Base-by-base conservation (phyloP, 2,329 filamentous ascomycete species). In the Penicillium brevicompactum region DNA sequence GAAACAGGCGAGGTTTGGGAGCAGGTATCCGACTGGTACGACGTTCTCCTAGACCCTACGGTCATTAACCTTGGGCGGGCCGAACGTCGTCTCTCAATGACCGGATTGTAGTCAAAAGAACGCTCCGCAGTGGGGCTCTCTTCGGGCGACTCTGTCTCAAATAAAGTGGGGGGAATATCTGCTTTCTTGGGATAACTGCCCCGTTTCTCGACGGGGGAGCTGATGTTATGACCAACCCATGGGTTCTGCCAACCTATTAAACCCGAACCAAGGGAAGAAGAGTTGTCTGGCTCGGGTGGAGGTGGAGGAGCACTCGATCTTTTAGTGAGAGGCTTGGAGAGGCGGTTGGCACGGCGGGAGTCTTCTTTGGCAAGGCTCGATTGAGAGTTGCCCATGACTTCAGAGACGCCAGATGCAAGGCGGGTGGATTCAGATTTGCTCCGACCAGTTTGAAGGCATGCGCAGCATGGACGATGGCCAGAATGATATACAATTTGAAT, bases 371-470 rank as follows among this genome's bases (percentile, higher is more conserved):
- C 66, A 57, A 62, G 62, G 45, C 63, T 67, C 32, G 73, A 75
- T 49, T 70, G 67, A 18, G 62, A 65, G 59, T 70, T 74, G 59
- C 73, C 73, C 73, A 76, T 76, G 62, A 52, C 62, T 64, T 63
- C 42, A 46, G 22, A 53, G 27, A 18, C 44, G 45, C 32, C 45
- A 56, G 46, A 49, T 43, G 32, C 46, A 44, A 57, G 22, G 37
- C 46, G 54, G 46, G 51, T 51, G 51, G 53, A 54, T 55, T 52
- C 51, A 49, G 49, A 56, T 47, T 49, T 59, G 46, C 58, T 57
- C 49, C 31, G 48, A 30, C n/a, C 45, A 38, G 30, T 49, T 53
- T 44, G 45, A 49, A 49, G 21, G 21, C 51, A 53, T 49, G 45
- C 40, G 45, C 38, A 51, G 49, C 7, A 27, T 45, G 43, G 34